Conservation (phyloP, 768 basidiomycete genomes). For the Calvatia gigantea region DNA sequence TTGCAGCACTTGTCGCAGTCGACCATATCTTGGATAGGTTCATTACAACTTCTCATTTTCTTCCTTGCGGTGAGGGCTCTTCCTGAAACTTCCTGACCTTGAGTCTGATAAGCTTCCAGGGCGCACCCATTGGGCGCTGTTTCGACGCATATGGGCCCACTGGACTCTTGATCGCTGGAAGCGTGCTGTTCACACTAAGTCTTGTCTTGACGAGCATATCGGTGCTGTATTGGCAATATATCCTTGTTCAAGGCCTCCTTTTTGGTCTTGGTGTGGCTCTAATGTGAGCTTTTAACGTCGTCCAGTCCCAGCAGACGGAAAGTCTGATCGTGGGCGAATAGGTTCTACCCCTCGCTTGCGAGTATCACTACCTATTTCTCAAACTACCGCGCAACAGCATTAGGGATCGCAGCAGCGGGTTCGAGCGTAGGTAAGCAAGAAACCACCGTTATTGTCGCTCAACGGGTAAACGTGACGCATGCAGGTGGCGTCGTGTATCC, state of each 20-base stretch:
- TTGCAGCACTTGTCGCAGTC: conserved; percentile 46
- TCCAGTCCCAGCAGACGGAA: neutral
- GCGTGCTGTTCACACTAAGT: conserved; percentile 43
- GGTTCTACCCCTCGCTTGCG: conserved; percentile 69
- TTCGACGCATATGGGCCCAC: conserved; percentile 63
- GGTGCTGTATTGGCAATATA: conserved; percentile 54
- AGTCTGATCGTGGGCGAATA: conserved; percentile 22
- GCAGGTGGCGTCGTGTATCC: conserved; percentile 70
- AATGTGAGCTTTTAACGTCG: conserved; percentile 59
- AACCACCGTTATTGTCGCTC: neutral
- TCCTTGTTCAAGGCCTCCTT: conserved; percentile 59
- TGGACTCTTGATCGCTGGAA: conserved; percentile 48
- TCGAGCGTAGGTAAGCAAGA: conserved; percentile 54
- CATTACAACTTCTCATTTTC: conserved; percentile 64
- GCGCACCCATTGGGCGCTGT: conserved; percentile 54
- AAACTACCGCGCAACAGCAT: conserved; percentile 64
- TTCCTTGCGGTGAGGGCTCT: conserved; percentile 56
- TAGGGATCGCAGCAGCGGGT: conserved; percentile 71
- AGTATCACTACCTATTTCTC: conserved; percentile 65
- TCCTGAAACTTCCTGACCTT: neutral
- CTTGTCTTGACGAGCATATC: conserved; percentile 62
- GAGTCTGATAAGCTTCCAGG: conserved; percentile 32
- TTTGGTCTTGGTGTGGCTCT: conserved; percentile 66
- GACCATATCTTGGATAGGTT: conserved; percentile 69
- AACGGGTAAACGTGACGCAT: neutral